A percentile compares a stretch with the other conserved stretches of the same genome.
Evolutionary conservation across 2,329 filamentous ascomycete genomes (phyloP).

Genomic region (Neonectria magnoliae): DNA sequence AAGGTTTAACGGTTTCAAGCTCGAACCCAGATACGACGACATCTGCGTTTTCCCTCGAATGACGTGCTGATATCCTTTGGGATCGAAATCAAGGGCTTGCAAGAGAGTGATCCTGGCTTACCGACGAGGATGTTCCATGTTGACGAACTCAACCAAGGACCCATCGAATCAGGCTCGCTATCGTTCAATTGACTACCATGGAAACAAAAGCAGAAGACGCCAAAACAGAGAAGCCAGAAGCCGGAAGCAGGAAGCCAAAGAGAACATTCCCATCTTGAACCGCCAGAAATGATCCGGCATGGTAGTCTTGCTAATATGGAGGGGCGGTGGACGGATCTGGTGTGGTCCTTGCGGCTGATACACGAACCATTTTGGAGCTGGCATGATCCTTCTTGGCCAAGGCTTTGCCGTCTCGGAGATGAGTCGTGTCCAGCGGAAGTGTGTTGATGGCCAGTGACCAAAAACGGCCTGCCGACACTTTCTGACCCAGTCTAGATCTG

Average conservation of each 20-base stretch:
- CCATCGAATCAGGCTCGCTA: too few species aligned
- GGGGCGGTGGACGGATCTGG: slow-evolving; percentile 8
- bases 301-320: background rate
- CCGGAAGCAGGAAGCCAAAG: background rate
- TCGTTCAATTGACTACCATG: too few species aligned
- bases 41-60: too few species aligned
- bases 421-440: background rate
- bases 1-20: background rate
- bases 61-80: too few species aligned
- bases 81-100: too few species aligned
- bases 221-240: background rate
- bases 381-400: slow-evolving; percentile 13
- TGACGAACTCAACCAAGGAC: too few species aligned
- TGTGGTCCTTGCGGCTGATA: slow-evolving; percentile 20
- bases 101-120: too few species aligned
- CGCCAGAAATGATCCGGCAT: background rate
- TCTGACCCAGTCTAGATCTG: background rate
- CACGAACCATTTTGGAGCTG: slow-evolving; percentile 1
- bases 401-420: background rate
- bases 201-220: too few species aligned
- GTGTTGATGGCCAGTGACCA: background rate
- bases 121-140: too few species aligned
- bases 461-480: background rate
- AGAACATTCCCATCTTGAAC: background rate
- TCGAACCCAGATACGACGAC: too few species aligned